phyloP scores from a whole-genome alignment of 2,329 filamentous ascomycete genomes.

The Colletotrichum cordylinicola region DNA sequence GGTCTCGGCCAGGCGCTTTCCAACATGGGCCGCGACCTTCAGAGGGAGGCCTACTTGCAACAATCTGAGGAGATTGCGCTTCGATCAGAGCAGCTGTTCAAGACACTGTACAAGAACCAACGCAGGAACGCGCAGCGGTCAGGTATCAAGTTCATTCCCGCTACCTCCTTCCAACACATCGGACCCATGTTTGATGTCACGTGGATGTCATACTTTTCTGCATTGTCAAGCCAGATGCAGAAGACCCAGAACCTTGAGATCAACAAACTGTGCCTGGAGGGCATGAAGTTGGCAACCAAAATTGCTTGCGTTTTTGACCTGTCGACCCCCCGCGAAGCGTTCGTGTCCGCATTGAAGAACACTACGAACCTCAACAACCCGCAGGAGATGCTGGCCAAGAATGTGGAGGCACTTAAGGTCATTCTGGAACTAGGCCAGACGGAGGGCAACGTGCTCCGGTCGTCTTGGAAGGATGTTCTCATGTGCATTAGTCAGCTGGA shows the following conservation, averaged over 20 bases:
- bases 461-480: constrained; percentile 94
- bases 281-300: constrained; percentile 90
- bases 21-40: constrained; percentile 88
- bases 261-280: constrained; percentile 91
- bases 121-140: constrained; percentile 76
- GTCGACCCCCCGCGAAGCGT: constrained; percentile 91
- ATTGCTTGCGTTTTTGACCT: constrained; percentile 94
- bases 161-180: constrained; percentile 92
- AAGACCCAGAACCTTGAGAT: constrained; percentile 92
- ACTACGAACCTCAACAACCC: constrained; percentile 96
- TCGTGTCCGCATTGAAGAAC: constrained; percentile 90
- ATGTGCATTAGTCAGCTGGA: constrained; percentile 97
- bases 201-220: constrained; percentile 99
- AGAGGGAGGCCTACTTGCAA: constrained; percentile 91
- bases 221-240: constrained; percentile 90
- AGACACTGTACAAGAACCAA: constrained; percentile 89
- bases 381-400: constrained; percentile 93
- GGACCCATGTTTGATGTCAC: constrained; percentile 99
- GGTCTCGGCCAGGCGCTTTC: constrained; percentile 88
- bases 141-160: constrained; percentile 82
- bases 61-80: constrained; percentile 90
- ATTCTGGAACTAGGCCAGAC: constrained; percentile 91
- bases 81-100: constrained; percentile 83
- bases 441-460: constrained; percentile 87
- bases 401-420: constrained; percentile 91